Evolutionary conservation across 495 filamentous ascomycete genomes (phyloP), one percentile per base, ranked within the genome.

Genomic region (Polyplosphaeria fusca): DNA sequence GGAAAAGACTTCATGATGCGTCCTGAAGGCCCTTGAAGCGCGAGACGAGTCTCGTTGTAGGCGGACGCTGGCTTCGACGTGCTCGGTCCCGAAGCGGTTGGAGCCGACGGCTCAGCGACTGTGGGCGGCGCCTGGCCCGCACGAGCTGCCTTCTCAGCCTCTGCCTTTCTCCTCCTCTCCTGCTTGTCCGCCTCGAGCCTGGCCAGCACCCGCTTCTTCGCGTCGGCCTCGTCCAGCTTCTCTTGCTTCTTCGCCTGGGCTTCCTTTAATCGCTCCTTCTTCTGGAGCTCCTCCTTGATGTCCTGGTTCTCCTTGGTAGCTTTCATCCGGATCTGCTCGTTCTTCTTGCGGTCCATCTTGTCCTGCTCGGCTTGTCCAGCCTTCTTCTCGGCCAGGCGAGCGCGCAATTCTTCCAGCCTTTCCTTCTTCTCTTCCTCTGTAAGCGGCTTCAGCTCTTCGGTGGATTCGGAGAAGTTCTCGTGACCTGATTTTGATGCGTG

Each of bases 111-210:
- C 30, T 62, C 61, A 19, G 35, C 26, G 7, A 55, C 54, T 13
- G 55, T 13, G 4, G 62, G 74, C 44, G 78, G 76, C 40, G 81
- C 76, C 58, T 79, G 74, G 26, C 92, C 93, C 49, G 88, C 89
- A 18, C 94, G 78, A 55, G 83, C 81, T 3, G 92, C 92, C 68
- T 88, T 91, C 67, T 89, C 88, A 46, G 82, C 75, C 66, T 96
- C 94, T 30, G 88, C 84, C 64, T 87, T 89, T 55, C 86, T 77
- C 47, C 86, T 84, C 40, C 94, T 81, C 60, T 89, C 88, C 55
- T 87, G 86, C 73, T 89, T 94, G 71, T 95, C 89, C 9, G 88
- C 90, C 52, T 88, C 89, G 40, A 99, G 96, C 75, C 86, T 89
- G 46, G 88, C 90, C 73, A 88, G 86, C 67, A 96, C 89, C 26